phyloP scores from a whole-genome alignment of 257 asterid genomes.

The Haberlea rhodopensis region DNA sequence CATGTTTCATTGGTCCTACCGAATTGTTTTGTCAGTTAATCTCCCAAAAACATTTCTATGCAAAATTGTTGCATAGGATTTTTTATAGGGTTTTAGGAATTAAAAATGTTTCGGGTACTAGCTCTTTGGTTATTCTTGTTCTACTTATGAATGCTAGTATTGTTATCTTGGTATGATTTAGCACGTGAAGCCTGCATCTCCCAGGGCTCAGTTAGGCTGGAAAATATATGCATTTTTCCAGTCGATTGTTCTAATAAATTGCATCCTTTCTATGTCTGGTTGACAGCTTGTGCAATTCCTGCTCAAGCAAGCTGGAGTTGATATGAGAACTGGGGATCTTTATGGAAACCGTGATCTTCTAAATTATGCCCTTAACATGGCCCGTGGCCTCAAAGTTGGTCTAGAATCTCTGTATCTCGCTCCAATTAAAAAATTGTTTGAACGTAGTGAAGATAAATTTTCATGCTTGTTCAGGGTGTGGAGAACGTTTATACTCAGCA shows the following conservation, averaged over 20 bases:
- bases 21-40: not conserved
- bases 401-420: slow-evolving; percentile 12
- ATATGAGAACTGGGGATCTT: slow-evolving; percentile 92
- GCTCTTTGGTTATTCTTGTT: not conserved
- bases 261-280: slow-evolving; percentile 27
- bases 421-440: slow-evolving; percentile 15
- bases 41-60: not conserved
- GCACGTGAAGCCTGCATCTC: not conserved
- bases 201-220: not conserved
- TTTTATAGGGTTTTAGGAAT: not conserved
- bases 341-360: slow-evolving; percentile 88
- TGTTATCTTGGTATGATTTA: slow-evolving; percentile 1
- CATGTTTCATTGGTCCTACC: not conserved
- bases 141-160: slow-evolving; percentile 12
- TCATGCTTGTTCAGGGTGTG: slow-evolving; percentile 63
- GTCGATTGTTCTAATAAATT: not conserved
- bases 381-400: slow-evolving; percentile 90
- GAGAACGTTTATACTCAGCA: slow-evolving; percentile 99
- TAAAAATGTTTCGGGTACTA: not conserved
- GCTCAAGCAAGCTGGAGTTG: slow-evolving; percentile 94
- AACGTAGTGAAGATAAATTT: slow-evolving; percentile 16
- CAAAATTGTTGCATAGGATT: not conserved
- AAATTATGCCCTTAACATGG: slow-evolving; percentile 93
- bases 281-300: slow-evolving; percentile 93
- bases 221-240: not conserved